phyloP scores from a whole-genome alignment of 768 basidiomycete genomes.

The Mycena rebaudengoi region DNA sequence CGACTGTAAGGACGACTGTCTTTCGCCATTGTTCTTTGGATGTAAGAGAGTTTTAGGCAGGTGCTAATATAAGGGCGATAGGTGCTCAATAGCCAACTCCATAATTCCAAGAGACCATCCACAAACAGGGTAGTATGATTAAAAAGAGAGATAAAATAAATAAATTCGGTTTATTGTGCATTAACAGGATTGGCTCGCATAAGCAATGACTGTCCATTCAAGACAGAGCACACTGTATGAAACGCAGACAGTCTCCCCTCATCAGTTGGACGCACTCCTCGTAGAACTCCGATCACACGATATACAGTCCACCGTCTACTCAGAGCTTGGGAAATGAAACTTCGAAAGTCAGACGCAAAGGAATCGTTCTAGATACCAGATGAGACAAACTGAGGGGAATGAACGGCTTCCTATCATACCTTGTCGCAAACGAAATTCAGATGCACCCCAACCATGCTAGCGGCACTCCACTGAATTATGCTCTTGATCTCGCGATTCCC shows the following conservation, averaged over 20 bases:
- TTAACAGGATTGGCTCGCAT: not conserved
- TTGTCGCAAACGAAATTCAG: no score
- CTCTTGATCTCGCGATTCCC: no score
- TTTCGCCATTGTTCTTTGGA: constrained; percentile 9
- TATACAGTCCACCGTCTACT: not conserved
- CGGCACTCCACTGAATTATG: no score
- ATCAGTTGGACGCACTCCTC: not conserved
- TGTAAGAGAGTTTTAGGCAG: not conserved
- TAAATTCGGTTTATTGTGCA: not conserved
- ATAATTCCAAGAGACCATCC: not conserved
- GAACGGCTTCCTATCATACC: no score
- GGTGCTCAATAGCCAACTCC: not conserved
- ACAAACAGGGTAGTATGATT: no score
- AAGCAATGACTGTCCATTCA: not conserved
- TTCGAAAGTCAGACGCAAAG: not conserved
- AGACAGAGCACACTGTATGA: not conserved
- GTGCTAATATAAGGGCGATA: not conserved
- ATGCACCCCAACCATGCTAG: no score
- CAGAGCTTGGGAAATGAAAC: not conserved
- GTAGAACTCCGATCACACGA: not conserved
- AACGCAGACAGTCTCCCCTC: not conserved
- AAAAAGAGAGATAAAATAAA: not conserved
- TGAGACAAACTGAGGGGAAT: no score
- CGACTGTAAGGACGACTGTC: constrained; percentile 2
- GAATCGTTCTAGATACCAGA: no score